A percentile compares a stretch with the other conserved stretches of the same genome.
Conservation (phyloP, 225 moss, liverwort and hornwort genomes). For the Pseudisothecium myosuroides region DNA sequence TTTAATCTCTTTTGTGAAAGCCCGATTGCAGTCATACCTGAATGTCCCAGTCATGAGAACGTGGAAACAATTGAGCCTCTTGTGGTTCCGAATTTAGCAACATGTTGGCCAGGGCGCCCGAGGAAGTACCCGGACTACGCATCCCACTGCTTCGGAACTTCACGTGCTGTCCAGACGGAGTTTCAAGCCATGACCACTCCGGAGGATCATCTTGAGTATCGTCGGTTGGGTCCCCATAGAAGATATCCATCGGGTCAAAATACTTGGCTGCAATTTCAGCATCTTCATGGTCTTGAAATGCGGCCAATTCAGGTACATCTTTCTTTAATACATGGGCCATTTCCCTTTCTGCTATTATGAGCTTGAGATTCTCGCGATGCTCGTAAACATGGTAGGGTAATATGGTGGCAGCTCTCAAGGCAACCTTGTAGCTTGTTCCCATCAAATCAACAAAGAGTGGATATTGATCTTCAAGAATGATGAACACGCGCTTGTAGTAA, state of each 20-base stretch:
- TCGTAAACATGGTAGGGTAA: slow-evolving; percentile 86
- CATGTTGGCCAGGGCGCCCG: slow-evolving; percentile 50
- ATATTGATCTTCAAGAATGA: slow-evolving; percentile 79
- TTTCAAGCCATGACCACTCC: slow-evolving; percentile 49
- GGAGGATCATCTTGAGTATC: slow-evolving; percentile 16
- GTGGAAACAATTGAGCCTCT: slow-evolving; percentile 29
- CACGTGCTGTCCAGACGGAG: slow-evolving; percentile 25
- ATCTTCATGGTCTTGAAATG: background rate
- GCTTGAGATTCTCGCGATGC: slow-evolving; percentile 78
- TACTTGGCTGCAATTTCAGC: slow-evolving; percentile 14
- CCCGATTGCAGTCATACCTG: background rate
- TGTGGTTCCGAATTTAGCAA: slow-evolving; percentile 35
- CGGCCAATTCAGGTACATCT: slow-evolving; percentile 24
- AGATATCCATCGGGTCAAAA: slow-evolving; percentile 40
- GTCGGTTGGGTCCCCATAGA: slow-evolving; percentile 38
- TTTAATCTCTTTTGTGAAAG: background rate
- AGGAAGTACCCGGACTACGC: slow-evolving; percentile 1
- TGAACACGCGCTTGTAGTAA: slow-evolving; percentile 72
- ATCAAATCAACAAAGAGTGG: slow-evolving; percentile 78
- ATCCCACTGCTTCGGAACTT: slow-evolving; percentile 22
- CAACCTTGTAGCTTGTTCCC: slow-evolving; percentile 64
- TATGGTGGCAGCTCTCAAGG: slow-evolving; percentile 68
- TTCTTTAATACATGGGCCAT: slow-evolving; percentile 33
- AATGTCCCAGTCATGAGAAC: slow-evolving; percentile 34
- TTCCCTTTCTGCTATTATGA: slow-evolving; percentile 56